Base-by-base conservation (phyloP, 306 rosid genomes). In the Vigna hirtella region DNA sequence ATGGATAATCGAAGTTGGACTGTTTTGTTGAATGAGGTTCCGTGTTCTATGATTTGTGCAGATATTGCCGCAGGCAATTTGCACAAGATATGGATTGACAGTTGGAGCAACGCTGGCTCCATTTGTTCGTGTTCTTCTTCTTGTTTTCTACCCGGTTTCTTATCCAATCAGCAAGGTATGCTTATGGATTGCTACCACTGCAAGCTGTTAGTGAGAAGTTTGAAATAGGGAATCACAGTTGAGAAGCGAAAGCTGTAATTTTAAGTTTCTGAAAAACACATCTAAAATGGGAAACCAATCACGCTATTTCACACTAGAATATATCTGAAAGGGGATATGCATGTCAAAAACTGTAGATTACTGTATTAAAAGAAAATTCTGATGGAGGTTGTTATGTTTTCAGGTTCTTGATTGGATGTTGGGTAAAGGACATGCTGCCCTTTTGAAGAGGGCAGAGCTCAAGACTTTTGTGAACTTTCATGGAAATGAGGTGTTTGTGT, bases 321-420 rank as follows among this genome's bases (percentile, higher is more conserved):
- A 0, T 45, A 14, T 45, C 50, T 12, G 50, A 45, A 45, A 11
- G 16, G 15, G 14, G 16, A 53, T 18, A 18, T 8, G 2, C 11
- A 0, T 53, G 28, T 11, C 0, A 53, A 52, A 53, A 53, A 18
- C 22, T 24, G 64, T 57, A 57, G 40, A 18, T 72, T 55, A 6
- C 9, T 45, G 36, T 0, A 36, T 64, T 32, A 32, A 18, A 6
- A 55, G 45, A 16, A 43, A 52, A 53, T 14, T 52, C 17, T 80
- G 55, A 55, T 84, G 50, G 50, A 18, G 77, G 47, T 61, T 73
- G 74, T 66, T 17, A 84, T 59, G 32, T 52, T 69, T 81, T 26
- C 85, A 95, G 98, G 92, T 92, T 80, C 93, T 95, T 76, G 99
- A 95, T 83, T 88, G 93, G 90, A 91, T 95, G 99, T 80, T 95